Evolutionary conservation across 2,329 filamentous ascomycete species (phyloP), one percentile per base, ranked within the genome.

Genomic region (Xylaria sp.): DNA sequence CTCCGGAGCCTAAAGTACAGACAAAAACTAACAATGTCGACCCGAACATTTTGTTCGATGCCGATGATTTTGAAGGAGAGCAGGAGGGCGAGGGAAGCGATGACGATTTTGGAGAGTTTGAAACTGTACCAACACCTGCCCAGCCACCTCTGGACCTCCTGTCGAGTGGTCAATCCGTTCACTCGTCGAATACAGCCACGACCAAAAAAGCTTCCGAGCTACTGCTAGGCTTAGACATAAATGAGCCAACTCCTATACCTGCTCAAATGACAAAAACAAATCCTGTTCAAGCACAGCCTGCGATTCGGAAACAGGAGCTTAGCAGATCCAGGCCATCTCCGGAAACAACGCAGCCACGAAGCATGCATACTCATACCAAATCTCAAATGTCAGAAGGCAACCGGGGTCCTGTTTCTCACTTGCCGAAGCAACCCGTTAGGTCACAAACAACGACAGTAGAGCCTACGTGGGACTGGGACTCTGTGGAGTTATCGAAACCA

Each of bases 41-140:
- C 50, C 78, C 85, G 1, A 86, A 88, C 70, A 85, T 93, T 3
- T 80, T 93, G 2, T 93, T 93, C 76, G 90, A 93, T 77, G 90
- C 86, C 41, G 85, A 86, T 48, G 84, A 88, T 58, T 86, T 85
- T 70, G 83, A 75, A 5, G 80, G 80, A 12, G 82, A 80, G 7
- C 80, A 81, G n/a, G 76, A 73, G 23, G 72, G 72, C 7, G 82
- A 73, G 36, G 74, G 72, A 6, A 83, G 83, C 43, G 83, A 86
- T 25, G 85, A 85, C 55, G 86, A 86, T 36, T 89, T 89, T 79
- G 89, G 87, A 15, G 87, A 89, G 56, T 90, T 90, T 73, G 87
- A 89, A 75, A 83, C 82, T 23, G 84, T 83, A 28, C 41, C 75
- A 25, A 71, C 76, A 7, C 73, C 76, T 41, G 43, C 61, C n/a